phyloP scores from a whole-genome alignment of 140 eudicot genomes.

The Senecio squalidus region DNA sequence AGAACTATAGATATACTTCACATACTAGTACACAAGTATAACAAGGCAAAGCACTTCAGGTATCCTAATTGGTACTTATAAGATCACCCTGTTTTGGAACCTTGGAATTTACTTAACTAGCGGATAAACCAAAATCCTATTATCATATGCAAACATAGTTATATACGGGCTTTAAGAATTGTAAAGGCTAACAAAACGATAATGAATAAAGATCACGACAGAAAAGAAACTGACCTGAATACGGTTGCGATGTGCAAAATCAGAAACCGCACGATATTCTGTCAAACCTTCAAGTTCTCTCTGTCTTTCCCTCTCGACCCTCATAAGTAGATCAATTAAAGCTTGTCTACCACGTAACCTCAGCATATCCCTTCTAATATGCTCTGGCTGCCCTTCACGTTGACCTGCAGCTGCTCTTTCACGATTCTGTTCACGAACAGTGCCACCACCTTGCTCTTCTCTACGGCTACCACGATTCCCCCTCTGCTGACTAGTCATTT shows the following conservation, averaged over 20 bases:
- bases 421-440: conserved; percentile 27
- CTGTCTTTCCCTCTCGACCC: conserved; percentile 91
- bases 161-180: background rate
- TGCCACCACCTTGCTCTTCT: conserved; percentile 43
- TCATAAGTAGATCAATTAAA: conserved; percentile 74
- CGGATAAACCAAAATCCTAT: background rate
- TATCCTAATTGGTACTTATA: background rate
- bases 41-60: background rate
- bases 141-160: conserved; percentile 1
- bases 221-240: conserved; percentile 67
- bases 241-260: conserved; percentile 97
- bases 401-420: conserved; percentile 52
- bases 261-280: conserved; percentile 96
- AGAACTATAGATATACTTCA: background rate
- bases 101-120: background rate
- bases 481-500: conserved; percentile 94
- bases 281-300: conserved; percentile 85
- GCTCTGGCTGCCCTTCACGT: conserved; percentile 82
- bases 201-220: background rate
- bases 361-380: conserved; percentile 77
- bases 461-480: conserved; percentile 60
- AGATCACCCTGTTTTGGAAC: background rate
- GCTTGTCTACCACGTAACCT: conserved; percentile 98
- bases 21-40: background rate
- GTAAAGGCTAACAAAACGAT: background rate